These are phyloP conservation scores for Salvia hispanica DNA, from an alignment of 257 asterid species.

Conservation along the genomic window DNA sequence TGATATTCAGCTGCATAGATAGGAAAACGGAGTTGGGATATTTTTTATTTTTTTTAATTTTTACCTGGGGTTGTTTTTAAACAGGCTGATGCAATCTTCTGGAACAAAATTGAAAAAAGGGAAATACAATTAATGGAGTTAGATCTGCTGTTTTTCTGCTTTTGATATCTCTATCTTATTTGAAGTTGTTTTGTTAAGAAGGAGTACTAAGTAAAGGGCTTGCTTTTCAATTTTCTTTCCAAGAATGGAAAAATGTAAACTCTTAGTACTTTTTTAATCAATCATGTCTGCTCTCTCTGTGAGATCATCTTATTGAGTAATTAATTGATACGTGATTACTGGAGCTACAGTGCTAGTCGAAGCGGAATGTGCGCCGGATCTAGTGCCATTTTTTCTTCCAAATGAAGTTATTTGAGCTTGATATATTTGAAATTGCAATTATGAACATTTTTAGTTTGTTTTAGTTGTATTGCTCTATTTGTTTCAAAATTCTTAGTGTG, in stretches of 20 bases:
- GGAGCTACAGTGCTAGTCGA: background rate
- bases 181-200: background rate
- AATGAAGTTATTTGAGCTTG: background rate
- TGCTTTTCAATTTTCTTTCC: background rate
- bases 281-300: background rate
- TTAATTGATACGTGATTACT: background rate
- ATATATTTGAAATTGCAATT: constrained; percentile 6
- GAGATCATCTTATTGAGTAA: background rate
- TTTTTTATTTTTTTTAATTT: background rate
- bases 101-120: background rate
- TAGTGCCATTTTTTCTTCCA: background rate
- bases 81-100: background rate
- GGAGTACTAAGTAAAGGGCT: background rate
- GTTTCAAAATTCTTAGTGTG: constrained; percentile 18
- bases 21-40: background rate
- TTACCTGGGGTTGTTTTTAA: background rate
- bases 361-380: background rate
- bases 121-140: constrained; percentile 1
- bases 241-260: background rate
- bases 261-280: background rate
- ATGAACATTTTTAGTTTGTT: constrained; percentile 1
- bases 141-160: constrained; percentile 2
- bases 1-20: constrained; percentile 14
- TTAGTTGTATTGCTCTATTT: background rate
- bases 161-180: background rate